Percentiles rank a stretch among this genome's conserved stretches.
Conservation (phyloP, 148 eudicot genomes). For the Persicaria maculosa region DNA sequence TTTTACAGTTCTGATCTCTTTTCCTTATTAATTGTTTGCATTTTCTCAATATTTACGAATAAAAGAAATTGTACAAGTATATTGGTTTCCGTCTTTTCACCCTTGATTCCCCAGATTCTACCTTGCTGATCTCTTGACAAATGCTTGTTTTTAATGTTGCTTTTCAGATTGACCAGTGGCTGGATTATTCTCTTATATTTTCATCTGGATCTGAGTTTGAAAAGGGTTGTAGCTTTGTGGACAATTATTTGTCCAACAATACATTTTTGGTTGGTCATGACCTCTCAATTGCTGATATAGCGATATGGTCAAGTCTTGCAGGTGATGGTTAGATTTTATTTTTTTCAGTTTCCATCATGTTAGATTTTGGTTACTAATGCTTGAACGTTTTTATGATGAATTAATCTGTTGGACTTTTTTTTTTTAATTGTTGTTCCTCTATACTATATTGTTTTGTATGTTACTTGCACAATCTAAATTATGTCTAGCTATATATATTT, state of each 20-base stretch:
- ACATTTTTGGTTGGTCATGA: constrained; percentile 73
- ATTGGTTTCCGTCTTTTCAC: background rate
- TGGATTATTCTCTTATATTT: constrained; percentile 61
- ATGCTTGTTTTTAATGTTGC: background rate
- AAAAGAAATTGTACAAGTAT: background rate
- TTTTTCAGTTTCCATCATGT: constrained; percentile 3
- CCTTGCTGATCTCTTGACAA: background rate
- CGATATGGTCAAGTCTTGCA: constrained; percentile 79
- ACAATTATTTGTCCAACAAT: constrained; percentile 45
- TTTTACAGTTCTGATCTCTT: background rate
- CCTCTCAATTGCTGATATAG: constrained; percentile 72
- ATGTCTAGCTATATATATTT: background rate
- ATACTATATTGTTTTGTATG: constrained; percentile 1
- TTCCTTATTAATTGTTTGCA: background rate
- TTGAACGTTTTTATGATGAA: background rate
- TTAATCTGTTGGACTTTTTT: background rate
- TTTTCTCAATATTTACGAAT: background rate
- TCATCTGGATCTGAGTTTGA: constrained; percentile 77
- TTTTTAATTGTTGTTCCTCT: background rate
- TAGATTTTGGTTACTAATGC: background rate
- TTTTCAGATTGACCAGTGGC: constrained; percentile 70
- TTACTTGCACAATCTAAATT: background rate
- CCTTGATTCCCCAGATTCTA: background rate
- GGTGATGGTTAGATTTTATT: constrained; percentile 28
- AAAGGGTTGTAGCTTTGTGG: constrained; percentile 59